Conservation (phyloP, 164 flowering plant genomes). For the Chloranthus sessilifolius region DNA sequence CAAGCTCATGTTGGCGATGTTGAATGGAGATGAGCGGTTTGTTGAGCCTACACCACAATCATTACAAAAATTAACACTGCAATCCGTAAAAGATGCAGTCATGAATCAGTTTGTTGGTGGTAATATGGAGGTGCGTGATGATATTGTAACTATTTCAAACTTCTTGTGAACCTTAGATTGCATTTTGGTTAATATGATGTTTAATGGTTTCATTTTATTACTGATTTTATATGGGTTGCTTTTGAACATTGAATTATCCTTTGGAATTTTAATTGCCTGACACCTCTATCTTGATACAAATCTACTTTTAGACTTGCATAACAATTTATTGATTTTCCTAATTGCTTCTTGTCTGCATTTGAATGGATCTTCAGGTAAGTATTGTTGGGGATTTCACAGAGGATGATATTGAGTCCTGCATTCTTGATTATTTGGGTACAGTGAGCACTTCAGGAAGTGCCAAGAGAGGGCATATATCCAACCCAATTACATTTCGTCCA, state of each 20-base stretch:
- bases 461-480: slow-evolving; percentile 18
- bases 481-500: slow-evolving; percentile 62
- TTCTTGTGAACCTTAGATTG: slow-evolving; percentile 1
- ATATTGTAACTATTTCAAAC: slow-evolving; percentile 4
- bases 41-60: slow-evolving; percentile 95
- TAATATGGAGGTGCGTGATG: slow-evolving; percentile 91
- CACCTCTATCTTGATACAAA: too few species aligned
- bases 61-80: slow-evolving; percentile 60
- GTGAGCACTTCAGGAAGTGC: slow-evolving; percentile 39
- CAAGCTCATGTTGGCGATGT: slow-evolving; percentile 92
- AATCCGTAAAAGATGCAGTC: slow-evolving; percentile 82
- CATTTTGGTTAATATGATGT: not conserved
- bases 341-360: not conserved
- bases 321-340: slow-evolving; percentile 3
- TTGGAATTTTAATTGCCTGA: too few species aligned
- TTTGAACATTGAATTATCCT: not conserved
- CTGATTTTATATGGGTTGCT: not conserved
- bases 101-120: slow-evolving; percentile 85
- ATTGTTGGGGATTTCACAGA: slow-evolving; percentile 96
- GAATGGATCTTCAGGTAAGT: slow-evolving; percentile 54
- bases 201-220: not conserved
- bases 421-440: slow-evolving; percentile 94
- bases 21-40: slow-evolving; percentile 97
- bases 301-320: too few species aligned
- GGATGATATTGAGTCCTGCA: slow-evolving; percentile 86